Base-by-base conservation (phyloP, 2,329 filamentous ascomycete genomes). In the Penicillium freii region DNA sequence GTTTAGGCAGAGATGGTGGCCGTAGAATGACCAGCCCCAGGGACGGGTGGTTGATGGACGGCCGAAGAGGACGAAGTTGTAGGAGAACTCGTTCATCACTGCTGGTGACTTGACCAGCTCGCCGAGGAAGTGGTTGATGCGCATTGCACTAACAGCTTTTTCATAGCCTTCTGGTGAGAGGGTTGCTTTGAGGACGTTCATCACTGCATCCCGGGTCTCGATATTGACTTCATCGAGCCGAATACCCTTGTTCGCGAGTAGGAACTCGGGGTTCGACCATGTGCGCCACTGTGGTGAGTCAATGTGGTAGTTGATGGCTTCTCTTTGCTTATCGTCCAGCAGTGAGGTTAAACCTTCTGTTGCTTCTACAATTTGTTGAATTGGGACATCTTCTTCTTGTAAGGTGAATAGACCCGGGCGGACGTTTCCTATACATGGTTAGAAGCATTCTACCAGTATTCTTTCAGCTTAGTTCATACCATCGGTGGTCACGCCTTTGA, bases 21-120 rank as follows among this genome's bases (percentile, higher is more conserved):
- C 90, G 73, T 91, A 93, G 66, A 91, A 85, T 0, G 84, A 83
- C 73, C 84, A 89, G 0, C 88, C 89, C 89, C 89, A 92, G 0
- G 88, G 85, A 2, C 74, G 63, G 0, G 77, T 76, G 0, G 75
- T 69, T 0, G 84, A 86, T 0, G 87, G 87, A 10, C 73, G 72
- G 11, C 88, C 88, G 67, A 91, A 91, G 1, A 91, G 75, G 36
- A 85, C 83, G 58, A 91, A 87, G 73, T 91, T 91, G 80, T 92
- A 92, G 1, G 86, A 89, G 74, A 82, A 84, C 70, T 90, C 84
- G 74, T 91, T 91, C 82, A 89, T 85, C 51, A 92, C 82, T 6
- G 75, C 71, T 0, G 83, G 81, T 0, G 84, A 80, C 34, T 83
- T 68, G 49, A 89, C 85, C 0, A 91, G 79, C 58, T 89, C 81